Percentiles rank a stretch among this genome's conserved stretches.
phyloP scores from a whole-genome alignment of 2,329 filamentous ascomycete species.

The Colletotrichum paranaense region DNA sequence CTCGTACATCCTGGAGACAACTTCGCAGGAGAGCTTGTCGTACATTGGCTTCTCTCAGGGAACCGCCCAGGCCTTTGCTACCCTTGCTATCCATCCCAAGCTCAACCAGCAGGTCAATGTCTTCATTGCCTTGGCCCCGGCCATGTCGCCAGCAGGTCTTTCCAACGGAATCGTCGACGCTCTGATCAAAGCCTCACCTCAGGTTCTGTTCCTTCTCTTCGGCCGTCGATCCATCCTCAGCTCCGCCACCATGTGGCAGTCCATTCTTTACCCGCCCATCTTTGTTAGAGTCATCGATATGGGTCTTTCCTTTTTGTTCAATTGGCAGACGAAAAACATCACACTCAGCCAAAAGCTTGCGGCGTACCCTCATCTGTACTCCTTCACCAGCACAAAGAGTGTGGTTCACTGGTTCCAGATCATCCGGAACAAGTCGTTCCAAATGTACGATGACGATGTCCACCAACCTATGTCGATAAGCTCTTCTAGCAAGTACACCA shows the following conservation, averaged over 20 bases:
- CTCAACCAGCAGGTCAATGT: conserved; percentile 95
- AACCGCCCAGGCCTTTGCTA: conserved; percentile 95
- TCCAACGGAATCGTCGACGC: conserved; percentile 92
- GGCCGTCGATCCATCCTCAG: conserved; percentile 91
- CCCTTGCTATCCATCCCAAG: conserved; percentile 89
- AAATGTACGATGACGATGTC: conserved; percentile 98
- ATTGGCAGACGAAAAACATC: conserved; percentile 90
- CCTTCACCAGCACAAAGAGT: conserved; percentile 94
- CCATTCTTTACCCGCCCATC: conserved; percentile 92
- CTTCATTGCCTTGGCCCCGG: conserved; percentile 94
- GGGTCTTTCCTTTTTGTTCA: conserved; percentile 85
- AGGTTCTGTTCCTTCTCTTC: conserved; percentile 92
- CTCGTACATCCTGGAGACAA: conserved; percentile 87
- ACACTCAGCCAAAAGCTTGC: conserved; percentile 89
- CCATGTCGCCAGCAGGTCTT: conserved; percentile 94
- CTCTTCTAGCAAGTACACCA: conserved; percentile 86
- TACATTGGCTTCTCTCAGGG: conserved; percentile 99
- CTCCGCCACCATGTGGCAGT: conserved; percentile 97
- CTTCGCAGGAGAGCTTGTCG: conserved; percentile 83
- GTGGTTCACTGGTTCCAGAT: conserved; percentile 99
- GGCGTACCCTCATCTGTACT: conserved; percentile 95
- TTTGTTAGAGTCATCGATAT: conserved; percentile 90
- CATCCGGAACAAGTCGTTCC: conserved; percentile 94
- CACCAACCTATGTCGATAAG: conserved; percentile 79
- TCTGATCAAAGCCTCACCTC: conserved; percentile 91